Evolutionary conservation across 2,329 filamentous ascomycete genomes (phyloP), one percentile per base, ranked within the genome.

Genomic region (Fusarium pseudonygamai): DNA sequence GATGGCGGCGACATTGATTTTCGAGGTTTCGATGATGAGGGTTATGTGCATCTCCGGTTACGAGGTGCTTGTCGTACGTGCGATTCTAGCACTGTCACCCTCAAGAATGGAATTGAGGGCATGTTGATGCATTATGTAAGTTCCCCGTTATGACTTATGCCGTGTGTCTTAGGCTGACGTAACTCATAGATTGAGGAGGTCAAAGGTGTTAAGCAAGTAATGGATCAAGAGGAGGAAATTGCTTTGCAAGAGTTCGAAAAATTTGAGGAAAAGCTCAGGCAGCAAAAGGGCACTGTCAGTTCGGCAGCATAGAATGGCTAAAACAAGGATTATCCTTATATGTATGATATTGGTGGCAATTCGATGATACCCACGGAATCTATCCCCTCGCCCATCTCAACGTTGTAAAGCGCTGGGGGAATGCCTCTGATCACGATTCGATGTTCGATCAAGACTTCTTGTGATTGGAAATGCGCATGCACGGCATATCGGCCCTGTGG

Each of bases 1-100:
- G 96, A 99, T 77, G 96, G 96, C 53, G 96, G 96, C 50, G 96
- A 99, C 81, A 98, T 99, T 79, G 96, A 99, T 82, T 97, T 96
- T 81, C 88, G 93, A 24, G 96, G 96, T 2, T 98, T 98, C 78
- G 89, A 95, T 75, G 89, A 95, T 74, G 89, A 84, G 39, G 96
- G 96, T 0, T 89, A 92, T 71, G 96, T 97, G n/a, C 81, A 90
- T 77, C 81, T 97, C 78, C 98, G 97, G 87, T 84, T 99, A 78
- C 88, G 96, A 55, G 96, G 96, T 22, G 96, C 96, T 26, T 99
- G 96, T 83, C 88, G 96, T 74, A 98, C 96, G 26, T 99, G 96
- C 82, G 96, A 98, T 82, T 97, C 94, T 50, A 98, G 95, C 81
- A 98, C 96, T 0, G 95, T 98, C 40, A 99, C 96, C 36, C 84